Conservation (phyloP, 208 protist genomes). For the Porcisia hertigi region DNA sequence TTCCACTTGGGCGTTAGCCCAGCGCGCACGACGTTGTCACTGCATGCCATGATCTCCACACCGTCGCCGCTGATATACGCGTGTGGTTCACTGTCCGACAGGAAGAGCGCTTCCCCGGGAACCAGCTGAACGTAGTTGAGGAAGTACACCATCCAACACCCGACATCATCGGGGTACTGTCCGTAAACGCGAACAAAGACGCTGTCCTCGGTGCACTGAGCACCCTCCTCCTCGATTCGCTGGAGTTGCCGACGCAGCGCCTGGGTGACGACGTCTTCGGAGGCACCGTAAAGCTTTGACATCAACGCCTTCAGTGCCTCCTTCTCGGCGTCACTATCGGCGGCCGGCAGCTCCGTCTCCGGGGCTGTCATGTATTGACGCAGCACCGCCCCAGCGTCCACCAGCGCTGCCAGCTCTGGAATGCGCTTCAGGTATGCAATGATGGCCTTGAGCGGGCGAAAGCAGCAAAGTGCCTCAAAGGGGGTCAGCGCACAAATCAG, state of each 20-base stretch:
- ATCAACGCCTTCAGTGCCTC: slow-evolving; percentile 63
- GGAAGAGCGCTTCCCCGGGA: slow-evolving; percentile 96
- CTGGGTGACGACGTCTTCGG: slow-evolving; percentile 37
- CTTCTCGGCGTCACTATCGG: slow-evolving; percentile 52
- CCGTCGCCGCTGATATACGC: slow-evolving; percentile 97
- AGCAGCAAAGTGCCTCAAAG: slow-evolving; percentile 96
- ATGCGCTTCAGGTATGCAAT: slow-evolving; percentile 61
- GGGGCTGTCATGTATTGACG: slow-evolving; percentile 23
- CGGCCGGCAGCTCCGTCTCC: slow-evolving; percentile 21
- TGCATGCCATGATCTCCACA: slow-evolving; percentile 97
- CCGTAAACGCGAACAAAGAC: slow-evolving; percentile 81
- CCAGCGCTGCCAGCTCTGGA: slow-evolving; percentile 52
- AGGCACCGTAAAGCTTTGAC: slow-evolving; percentile 56
- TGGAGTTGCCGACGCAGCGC: slow-evolving; percentile 62
- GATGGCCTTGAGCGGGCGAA: slow-evolving; percentile 91
- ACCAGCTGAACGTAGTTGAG: slow-evolving; percentile 95
- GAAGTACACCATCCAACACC: slow-evolving; percentile 97
- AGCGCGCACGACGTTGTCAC: slow-evolving; percentile 97
- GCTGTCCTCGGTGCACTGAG: slow-evolving; percentile 62
- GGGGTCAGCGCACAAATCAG: slow-evolving; percentile 93
- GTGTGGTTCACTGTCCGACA: slow-evolving; percentile 97
- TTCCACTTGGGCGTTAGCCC: slow-evolving; percentile 98
- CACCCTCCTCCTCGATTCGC: slow-evolving; percentile 32
- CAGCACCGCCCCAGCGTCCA: slow-evolving; percentile 37
- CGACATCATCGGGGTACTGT: slow-evolving; percentile 97